Evolutionary conservation across 305 asterid genomes (phyloP), one percentile per base, ranked within the genome.

Genomic region (Plantago coronopus): DNA sequence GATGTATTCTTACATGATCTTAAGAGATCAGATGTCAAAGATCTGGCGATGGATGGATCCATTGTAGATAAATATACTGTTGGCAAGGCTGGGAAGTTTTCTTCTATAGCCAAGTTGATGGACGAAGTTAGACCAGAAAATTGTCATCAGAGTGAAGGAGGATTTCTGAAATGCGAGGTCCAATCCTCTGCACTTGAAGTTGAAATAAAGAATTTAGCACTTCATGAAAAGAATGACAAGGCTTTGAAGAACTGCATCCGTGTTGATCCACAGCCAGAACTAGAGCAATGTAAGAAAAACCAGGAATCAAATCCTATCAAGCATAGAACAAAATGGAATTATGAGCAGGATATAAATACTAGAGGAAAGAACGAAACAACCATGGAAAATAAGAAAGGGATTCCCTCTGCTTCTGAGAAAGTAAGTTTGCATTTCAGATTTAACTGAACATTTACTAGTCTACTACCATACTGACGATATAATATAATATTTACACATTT

Each of bases 351-450:
- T 37, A 65, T 69, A 65, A 69, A 71, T 48, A 17, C 62, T 50
- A 70, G 70, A 57, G 78, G 68, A 59, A 78, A 63, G 57, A 72
- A 47, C 63, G 82, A 70, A 68, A 44, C 66, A 45, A 27, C 69
- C 34, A 62, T 45, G 15, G 79, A 78, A 62, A 73, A 75, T 27
- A 46, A 68, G 68, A 74, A 78, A 65, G 73, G 29, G 61, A 65
- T 74, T 38, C 51, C 70, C 31, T 59, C 76, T 58, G 48, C 58
- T 55, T 72, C 77, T 53, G 54, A 51, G 25, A 70, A 67, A 42
- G 87, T 84, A 76, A 80, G 89, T 61, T 78, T 22, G 22, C 47
- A 61, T 45, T 14, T 53, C 40, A 49, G 37, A 67, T 49, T 69
- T 61, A n/a, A 58, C 51, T 44, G 43, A 45, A 54, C 44, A 43